These are phyloP conservation scores for Cyclotella choctawhatcheeana DNA, from an alignment of 108 stramenopile species.

Conservation along the genomic window DNA sequence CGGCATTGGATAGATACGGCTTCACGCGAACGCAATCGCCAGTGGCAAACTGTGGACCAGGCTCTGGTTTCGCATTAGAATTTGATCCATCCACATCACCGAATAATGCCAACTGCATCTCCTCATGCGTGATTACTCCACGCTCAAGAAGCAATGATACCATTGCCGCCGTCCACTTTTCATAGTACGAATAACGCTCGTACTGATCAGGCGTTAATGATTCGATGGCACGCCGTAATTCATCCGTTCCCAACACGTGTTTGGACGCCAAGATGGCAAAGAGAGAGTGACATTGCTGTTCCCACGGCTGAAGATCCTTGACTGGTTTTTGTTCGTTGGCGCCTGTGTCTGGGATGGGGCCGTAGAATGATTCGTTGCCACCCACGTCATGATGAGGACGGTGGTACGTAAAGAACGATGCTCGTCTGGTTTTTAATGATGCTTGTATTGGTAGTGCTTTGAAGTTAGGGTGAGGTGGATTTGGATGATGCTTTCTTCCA, in stretches of 20 bases:
- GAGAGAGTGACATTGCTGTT: conserved; percentile 53
- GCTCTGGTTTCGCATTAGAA: background rate
- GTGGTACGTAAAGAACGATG: too few relatives aligned
- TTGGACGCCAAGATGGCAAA: conserved; percentile 51
- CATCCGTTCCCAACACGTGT: conserved; percentile 43
- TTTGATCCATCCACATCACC: background rate
- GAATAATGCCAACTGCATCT: conserved; percentile 44
- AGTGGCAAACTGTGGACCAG: too few relatives aligned
- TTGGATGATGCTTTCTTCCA: too few relatives aligned
- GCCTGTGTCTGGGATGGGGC: background rate
- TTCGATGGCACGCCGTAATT: conserved; percentile 56
- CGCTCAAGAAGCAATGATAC: conserved; percentile 40
- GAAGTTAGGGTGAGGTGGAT: too few relatives aligned
- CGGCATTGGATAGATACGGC: conserved; percentile 17
- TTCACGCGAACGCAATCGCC: conserved; percentile 58
- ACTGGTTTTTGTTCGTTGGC: too few relatives aligned
- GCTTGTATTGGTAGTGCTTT: too few relatives aligned
- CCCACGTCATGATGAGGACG: conserved; percentile 5
- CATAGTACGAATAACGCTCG: conserved; percentile 49
- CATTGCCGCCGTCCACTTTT: conserved; percentile 62
- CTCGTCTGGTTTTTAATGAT: too few relatives aligned
- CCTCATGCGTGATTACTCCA: conserved; percentile 34
- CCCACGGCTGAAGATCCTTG: conserved; percentile 47
- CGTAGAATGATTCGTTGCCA: background rate
- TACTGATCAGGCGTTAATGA: conserved; percentile 48